A percentile compares a stretch with the other conserved stretches of the same genome.
Conservation (phyloP, 2,329 filamentous ascomycete species). For the Colletotrichum coccodes region DNA sequence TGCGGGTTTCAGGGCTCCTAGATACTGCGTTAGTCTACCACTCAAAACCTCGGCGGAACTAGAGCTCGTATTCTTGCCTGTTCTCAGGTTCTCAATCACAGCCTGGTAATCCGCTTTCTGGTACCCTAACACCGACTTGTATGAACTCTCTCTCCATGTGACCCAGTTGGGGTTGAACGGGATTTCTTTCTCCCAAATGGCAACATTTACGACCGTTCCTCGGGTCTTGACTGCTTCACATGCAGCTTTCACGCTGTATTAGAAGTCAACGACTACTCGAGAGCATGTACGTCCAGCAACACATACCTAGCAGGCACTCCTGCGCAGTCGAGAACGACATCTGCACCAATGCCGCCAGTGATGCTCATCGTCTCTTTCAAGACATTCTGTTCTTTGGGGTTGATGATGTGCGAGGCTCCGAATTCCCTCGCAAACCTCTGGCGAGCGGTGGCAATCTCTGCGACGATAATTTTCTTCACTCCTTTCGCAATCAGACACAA, state of each 20-base stretch:
- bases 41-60: accelerated
- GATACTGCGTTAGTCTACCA: neutral
- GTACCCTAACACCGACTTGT: constrained; percentile 35
- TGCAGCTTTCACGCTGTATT: constrained; percentile 32
- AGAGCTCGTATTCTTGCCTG: constrained; percentile 24
- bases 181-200: constrained; percentile 39
- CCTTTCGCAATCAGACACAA: constrained; percentile 65
- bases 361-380: constrained; percentile 28
- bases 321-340: constrained; percentile 38
- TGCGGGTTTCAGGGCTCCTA: constrained; percentile 51
- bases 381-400: constrained; percentile 34
- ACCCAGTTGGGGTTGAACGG: constrained; percentile 35
- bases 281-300: accelerated
- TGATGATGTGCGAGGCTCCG: constrained; percentile 52
- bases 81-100: constrained; percentile 37
- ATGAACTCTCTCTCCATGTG: constrained; percentile 36
- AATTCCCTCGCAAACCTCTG: constrained; percentile 62
- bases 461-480: constrained; percentile 65
- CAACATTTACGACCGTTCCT: constrained; percentile 39
- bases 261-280: neutral
- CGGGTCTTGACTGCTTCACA: constrained; percentile 36
- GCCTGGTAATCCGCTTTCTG: constrained; percentile 36
- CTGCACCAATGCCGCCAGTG: constrained; percentile 34
- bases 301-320: constrained; percentile 35
- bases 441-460: constrained; percentile 62